Base-by-base conservation (phyloP, 2,329 filamentous ascomycete genomes). In the Pseudogymnoascus sp. region DNA sequence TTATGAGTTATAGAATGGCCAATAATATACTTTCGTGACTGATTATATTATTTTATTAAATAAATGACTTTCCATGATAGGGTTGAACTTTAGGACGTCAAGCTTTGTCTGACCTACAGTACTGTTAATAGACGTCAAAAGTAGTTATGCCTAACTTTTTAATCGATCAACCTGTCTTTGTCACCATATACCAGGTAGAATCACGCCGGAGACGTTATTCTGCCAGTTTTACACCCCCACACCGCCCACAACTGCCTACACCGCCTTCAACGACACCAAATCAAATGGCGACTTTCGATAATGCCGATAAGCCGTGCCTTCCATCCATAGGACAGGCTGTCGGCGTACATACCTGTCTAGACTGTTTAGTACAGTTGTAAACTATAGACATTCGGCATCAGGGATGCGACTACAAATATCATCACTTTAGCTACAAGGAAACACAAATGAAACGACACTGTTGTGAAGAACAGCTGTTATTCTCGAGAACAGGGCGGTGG, bases 221-320 rank as follows among this genome's bases (percentile, higher is more conserved):
- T 52, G 45, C 45, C 45, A 26, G 45, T 15, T 30, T 30, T 52
- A 52, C 45, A 26, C 6, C 1, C 15, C 45, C 28, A 52, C 45
- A 52, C 45, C 45, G 45, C 45, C 45, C 45, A 33, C 19, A 30
- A 9, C n/a, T 52, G 7, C 30, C 19, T 52, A 26, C 45, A 52
- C 45, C 45, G 45, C 45, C 45, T 52, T 52, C 13, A 30, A 33
- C 45, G 1, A 2, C n/a, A 18, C 45, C 45, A 52, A 52, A 52
- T 52, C 45, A 52, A 52, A 52, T 52, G 26, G 45, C 45, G 45
- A 52, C n/a, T 52, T 18, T 52, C 26, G 45, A 52, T 52, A 52
- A 52, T 52, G 26, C 41, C 45, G 45, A 52, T 52, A 52, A 52
- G 45, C 45, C 26, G 9, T 52, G 26, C 9, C 26, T 5, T 30